Base-by-base conservation (phyloP, 2,329 filamentous ascomycete species). In the Monilinia fructigena region DNA sequence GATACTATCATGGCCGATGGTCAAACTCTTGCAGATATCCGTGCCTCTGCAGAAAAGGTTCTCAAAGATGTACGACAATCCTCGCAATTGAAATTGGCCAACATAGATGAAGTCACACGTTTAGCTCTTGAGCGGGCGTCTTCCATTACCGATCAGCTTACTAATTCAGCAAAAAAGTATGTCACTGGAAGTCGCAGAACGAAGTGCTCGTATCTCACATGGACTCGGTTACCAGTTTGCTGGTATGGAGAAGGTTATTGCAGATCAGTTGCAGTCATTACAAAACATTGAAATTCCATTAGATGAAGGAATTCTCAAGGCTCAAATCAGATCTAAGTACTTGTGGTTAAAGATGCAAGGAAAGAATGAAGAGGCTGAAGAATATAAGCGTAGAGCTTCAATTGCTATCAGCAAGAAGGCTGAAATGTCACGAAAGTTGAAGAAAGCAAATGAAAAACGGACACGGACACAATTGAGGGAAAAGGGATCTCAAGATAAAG, bases 321-420 rank as follows among this genome's bases (percentile, higher is more conserved):
- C 85, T 18, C 85, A 86, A 72, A 78, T 88, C 35, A 78, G 78
- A 54, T 85, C 85, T 18, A 85, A 82, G 74, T 78, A 86, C 42
- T 80, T 82, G 77, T 87, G 84, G 84, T 76, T 88, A 60, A 82
- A 80, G 73, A 60, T 85, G 42, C 82, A 80, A 61, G 83, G 83
- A 26, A 82, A 81, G 70, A 74, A 72, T 3, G 78, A 81, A 20
- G 82, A 85, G 70, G 77, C 81, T 62, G 73, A 77, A 3, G 77
- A 76, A 2, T 86, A 86, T 68, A 71, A 79, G 65, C 75, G 74
- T 62, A 84, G 83, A 69, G 85, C 84, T 12, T 78, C 78, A 60
- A 60, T 72, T 40, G 68, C 72, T 14, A 63, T 63, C 28, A 67
- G 66, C 45, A 65, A 40, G 42, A 71, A 66, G 55, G 28, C 55